Conservation (phyloP, 2,329 filamentous ascomycete genomes). For the Colletotrichum navitas region DNA sequence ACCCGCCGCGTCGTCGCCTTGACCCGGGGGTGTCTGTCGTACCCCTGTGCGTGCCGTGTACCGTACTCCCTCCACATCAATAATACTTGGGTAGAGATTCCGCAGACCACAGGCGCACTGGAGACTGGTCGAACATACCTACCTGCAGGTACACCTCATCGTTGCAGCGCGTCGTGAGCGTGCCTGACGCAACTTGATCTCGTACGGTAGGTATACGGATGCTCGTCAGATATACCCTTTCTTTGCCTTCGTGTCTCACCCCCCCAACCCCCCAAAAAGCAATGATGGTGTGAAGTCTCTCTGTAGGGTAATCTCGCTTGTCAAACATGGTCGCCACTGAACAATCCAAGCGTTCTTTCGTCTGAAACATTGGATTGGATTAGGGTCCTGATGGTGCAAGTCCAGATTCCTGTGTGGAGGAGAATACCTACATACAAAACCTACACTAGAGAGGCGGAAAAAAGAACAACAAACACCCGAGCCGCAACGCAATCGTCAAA, state of each 20-base stretch:
- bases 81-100: no score
- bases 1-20: conserved; percentile 33
- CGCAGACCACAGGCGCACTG: background rate
- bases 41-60: conserved; percentile 22
- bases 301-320: conserved; percentile 26
- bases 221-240: background rate
- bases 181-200: background rate
- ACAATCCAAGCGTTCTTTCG: conserved; percentile 35
- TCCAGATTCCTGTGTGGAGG: background rate
- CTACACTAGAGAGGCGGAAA: no score
- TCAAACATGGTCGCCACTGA: conserved; percentile 4
- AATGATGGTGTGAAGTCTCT: background rate
- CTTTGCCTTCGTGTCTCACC: conserved; percentile 11
- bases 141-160: background rate
- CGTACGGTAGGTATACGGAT: background rate
- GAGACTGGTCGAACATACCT: background rate
- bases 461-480: background rate
- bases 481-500: background rate
- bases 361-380: conserved; percentile 38
- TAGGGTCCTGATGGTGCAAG: conserved; percentile 1
- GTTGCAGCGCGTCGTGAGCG: background rate
- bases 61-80: no score
- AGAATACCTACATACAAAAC: no score
- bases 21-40: conserved; percentile 18
- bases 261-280: background rate